Percentiles rank a stretch among this genome's conserved stretches.
Conservation (phyloP, 2,329 filamentous ascomycete species). For the Aspergillus costaricaensis region DNA sequence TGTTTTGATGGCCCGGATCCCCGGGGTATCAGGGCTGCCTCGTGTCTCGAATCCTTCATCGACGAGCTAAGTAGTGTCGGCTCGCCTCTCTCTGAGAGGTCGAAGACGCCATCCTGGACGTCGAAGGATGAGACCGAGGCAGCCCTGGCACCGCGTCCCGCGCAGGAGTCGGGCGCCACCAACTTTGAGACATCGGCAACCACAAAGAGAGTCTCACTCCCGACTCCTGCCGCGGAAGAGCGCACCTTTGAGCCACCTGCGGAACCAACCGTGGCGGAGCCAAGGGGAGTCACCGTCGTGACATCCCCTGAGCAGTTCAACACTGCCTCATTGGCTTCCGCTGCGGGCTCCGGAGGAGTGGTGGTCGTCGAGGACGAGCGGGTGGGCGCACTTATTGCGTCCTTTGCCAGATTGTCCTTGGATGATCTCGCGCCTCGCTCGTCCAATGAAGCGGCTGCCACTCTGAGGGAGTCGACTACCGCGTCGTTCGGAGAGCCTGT, state of each 20-base stretch:
- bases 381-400: conserved; percentile 10
- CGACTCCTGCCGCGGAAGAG: conserved; percentile 3
- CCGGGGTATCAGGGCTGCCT: not conserved
- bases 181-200: not conserved
- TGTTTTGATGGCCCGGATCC: not conserved
- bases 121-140: conserved; percentile 7
- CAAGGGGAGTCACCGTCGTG: not conserved
- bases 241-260: conserved; percentile 15
- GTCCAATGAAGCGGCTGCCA: conserved; percentile 14
- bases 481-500: conserved; percentile 8
- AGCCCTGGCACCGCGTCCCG: conserved; percentile 4
- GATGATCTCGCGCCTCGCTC: conserved; percentile 9
- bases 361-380: conserved; percentile 14
- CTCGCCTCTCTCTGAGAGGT: conserved; percentile 15
- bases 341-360: conserved; percentile 14
- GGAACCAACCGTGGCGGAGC: conserved; percentile 11
- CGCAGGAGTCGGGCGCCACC: conserved; percentile 7
- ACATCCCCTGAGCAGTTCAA: conserved; percentile 3
- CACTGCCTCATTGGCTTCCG: conserved; percentile 9
- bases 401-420: conserved; percentile 13
- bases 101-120: conserved; percentile 8
- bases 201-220: not conserved
- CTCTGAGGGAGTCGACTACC: conserved; percentile 10
- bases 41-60: not conserved
- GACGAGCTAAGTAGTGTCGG: conserved; percentile 15